Conservation (phyloP, 176 grass and related monocot species). For the Zea luxurians region DNA sequence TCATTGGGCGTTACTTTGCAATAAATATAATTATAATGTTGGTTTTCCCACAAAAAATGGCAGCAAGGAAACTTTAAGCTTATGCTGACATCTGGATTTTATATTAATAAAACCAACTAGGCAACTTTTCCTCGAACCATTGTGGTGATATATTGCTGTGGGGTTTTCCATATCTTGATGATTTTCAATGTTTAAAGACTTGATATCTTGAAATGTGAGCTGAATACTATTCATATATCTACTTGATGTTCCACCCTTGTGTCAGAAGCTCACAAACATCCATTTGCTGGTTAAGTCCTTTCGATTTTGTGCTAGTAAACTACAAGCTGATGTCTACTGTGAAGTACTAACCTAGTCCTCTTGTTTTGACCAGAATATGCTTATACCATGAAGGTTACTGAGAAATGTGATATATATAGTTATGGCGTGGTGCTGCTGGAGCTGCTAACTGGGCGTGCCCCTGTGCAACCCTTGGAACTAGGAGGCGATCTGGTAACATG, state of each 20-base stretch:
- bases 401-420: conserved; percentile 93
- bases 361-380: conserved; percentile 76
- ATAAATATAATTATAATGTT: neutral
- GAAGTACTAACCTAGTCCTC: conserved; percentile 24
- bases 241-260: neutral
- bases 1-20: neutral
- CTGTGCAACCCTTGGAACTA: conserved; percentile 85
- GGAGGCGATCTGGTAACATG: conserved; percentile 97
- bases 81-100: conserved; percentile 3
- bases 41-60: neutral
- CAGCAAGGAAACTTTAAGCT: neutral
- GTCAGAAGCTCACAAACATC: neutral
- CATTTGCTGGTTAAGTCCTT: neutral
- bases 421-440: conserved; percentile 91
- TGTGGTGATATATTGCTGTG: neutral
- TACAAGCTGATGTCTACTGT: neutral
- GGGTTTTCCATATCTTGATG: neutral
- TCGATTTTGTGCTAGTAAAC: neutral
- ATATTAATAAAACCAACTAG: neutral
- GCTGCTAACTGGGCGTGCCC: conserved; percentile 81
- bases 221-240: neutral
- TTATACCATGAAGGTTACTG: conserved; percentile 99
- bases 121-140: neutral
- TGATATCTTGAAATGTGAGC: neutral
- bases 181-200: neutral